These are phyloP conservation scores for Amorphotheca resinae DNA, from an alignment of 495 filamentous ascomycete genomes.

Conservation along the genomic window DNA sequence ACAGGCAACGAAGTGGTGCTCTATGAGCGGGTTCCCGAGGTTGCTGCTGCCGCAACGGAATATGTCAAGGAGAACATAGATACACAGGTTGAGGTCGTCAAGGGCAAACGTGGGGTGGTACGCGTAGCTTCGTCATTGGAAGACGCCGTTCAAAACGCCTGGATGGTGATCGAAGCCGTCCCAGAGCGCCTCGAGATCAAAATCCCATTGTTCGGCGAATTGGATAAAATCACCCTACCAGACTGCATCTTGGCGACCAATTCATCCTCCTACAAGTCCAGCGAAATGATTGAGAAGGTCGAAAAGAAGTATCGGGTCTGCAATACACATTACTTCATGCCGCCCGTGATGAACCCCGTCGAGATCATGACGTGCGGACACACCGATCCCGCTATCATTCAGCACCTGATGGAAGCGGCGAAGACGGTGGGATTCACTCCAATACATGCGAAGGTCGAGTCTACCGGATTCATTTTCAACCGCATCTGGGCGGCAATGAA, in stretches of 20 bases:
- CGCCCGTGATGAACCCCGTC: slow-evolving; percentile 32
- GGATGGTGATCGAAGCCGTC: slow-evolving; percentile 22
- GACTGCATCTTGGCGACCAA: slow-evolving; percentile 43
- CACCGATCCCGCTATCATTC: slow-evolving; percentile 33
- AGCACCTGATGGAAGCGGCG: slow-evolving; percentile 29
- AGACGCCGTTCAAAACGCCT: slow-evolving; percentile 10
- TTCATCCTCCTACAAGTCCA: slow-evolving; percentile 34
- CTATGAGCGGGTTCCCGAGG: slow-evolving; percentile 25
- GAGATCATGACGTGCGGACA: slow-evolving; percentile 44
- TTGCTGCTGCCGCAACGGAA: slow-evolving; percentile 19
- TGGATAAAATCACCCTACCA: slow-evolving; percentile 28
- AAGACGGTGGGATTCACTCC: slow-evolving; percentile 32
- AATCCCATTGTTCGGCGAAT: slow-evolving; percentile 32
- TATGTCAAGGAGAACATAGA: slow-evolving; percentile 28
- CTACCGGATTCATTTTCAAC: slow-evolving; percentile 36
- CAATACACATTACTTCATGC: slow-evolving; percentile 45
- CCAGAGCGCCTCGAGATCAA: slow-evolving; percentile 41
- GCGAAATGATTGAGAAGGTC: slow-evolving; percentile 11
- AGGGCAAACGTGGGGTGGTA: slow-evolving; percentile 25
- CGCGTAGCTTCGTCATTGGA: slow-evolving; percentile 21
- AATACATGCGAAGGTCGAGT: slow-evolving; percentile 31
- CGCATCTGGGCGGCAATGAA: slow-evolving; percentile 34
- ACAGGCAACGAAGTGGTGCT: slow-evolving; percentile 24
- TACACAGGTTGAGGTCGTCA: slow-evolving; percentile 20
- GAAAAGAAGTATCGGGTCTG: slow-evolving; percentile 19